Base-by-base conservation (phyloP, 257 asterid species). In the Solanum paucissectum region DNA sequence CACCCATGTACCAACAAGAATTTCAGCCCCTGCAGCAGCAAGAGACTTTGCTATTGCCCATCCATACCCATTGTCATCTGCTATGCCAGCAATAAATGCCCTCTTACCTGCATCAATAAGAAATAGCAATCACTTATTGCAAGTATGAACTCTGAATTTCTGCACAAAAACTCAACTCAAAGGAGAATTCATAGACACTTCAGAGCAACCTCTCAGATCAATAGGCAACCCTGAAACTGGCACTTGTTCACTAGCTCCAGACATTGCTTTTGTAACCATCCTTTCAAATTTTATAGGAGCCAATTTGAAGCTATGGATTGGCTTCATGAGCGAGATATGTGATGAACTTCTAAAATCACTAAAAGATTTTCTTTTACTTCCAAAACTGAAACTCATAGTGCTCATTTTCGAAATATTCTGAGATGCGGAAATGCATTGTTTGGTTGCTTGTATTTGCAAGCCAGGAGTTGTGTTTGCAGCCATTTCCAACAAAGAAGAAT, bases 1-100 rank as follows among this genome's bases (percentile, higher is more conserved):
- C 55, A 97, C 99, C 99, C 99, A 97, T 79, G 99, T 97, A 13
- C 99, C 99, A 37, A 96, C 95, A 27, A 97, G 98, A 91, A 95
- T 64, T 23, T 84, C 75, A 12, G 87, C 87, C 34, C 87, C 87
- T 23, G 87, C 87, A 62, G 87, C 76, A 36, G 87, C 87, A 60
- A 84, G 87, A 84, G 87, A 84, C 76, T 84, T 84, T 23, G 87
- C 76, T 60, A 84, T 84, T 60, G 87, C 87, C 87, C 87, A 84
- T 23, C 87, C 87, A 64, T 84, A 84, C 36, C 87, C 87, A 84
- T 84, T 84, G 40, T 84, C 87, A 84, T 60, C 87, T 21, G 73
- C 87, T 84, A 84, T 64, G 76, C 87, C 52, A 23, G 87, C 87
- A 84, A 84, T 84, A 60, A 58, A 84, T 60, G 99, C 99, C 91